Evolutionary conservation across 2,329 filamentous ascomycete genomes (phyloP), one percentile per base, ranked within the genome.

Genomic region (Colletotrichum sp.): DNA sequence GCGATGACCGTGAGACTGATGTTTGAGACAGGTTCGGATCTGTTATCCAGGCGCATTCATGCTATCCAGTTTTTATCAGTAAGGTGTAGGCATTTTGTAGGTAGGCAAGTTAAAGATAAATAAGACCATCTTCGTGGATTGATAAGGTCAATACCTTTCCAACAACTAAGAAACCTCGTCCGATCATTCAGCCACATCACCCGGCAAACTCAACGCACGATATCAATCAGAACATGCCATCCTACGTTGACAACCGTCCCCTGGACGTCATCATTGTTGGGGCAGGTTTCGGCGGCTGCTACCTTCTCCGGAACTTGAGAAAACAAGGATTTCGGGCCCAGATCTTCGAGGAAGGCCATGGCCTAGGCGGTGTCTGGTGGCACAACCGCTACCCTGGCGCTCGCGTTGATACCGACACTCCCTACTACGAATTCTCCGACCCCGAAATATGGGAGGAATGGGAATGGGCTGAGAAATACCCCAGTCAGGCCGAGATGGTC

Each of bases 371-470:
- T 9, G 82, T 82, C 7, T 86, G 84, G 84, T 81, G 81, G 64
- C 84, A 81, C 81, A 86, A 86, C 63, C 78, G 83, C 1, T 86
- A 86, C 63, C 85, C 85, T 2, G 85, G 85, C 1, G 83, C 82
- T 3, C 77, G 83, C 6, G 83, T 84, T 32, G 84, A 86, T 69
- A 80, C 78, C 4, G 77, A 77, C 24, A 75, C 74, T 7, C 78
- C 81, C 36, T 60, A 81, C 5, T 85, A 84, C 18, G 74, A 81
- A 15, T 82, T 80, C 68, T 77, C 72, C 7, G 61, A 78, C 32
- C 74, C 72, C 0, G 84, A 84, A 28, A 77, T 85, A 3, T 87
- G 80, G 76, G 81, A 84, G 15, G 82, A 83, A 32, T 89, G 86
- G 84, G 82, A 80, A 21, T 89, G 86, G 84, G 78, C 79, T 1